Evolutionary conservation across 257 asterid species (phyloP).

Genomic region (Henckelia pumila): DNA sequence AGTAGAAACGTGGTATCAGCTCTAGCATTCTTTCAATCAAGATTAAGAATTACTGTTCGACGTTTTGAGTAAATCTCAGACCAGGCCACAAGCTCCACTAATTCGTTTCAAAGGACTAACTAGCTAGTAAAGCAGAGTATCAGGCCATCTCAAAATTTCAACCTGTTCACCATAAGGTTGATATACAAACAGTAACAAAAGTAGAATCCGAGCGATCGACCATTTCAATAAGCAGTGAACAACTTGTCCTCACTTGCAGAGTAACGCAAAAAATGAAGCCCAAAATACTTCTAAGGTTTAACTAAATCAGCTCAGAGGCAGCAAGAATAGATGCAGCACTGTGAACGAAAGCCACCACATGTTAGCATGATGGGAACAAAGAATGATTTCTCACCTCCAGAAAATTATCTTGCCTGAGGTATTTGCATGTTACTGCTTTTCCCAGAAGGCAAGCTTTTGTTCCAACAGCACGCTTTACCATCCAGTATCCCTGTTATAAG

Average conservation of each 20-base stretch:
- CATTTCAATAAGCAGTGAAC: not conserved
- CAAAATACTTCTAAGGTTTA: not conserved
- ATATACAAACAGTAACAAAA: not conserved
- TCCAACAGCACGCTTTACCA: constrained; percentile 99
- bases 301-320: constrained; percentile 10
- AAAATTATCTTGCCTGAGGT: constrained; percentile 92
- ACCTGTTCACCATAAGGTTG: not conserved
- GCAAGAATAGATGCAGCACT: not conserved
- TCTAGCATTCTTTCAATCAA: not conserved
- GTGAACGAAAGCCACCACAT: constrained; percentile 3
- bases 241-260: not conserved
- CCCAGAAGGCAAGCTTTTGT: constrained; percentile 96
- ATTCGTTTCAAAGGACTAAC: constrained; percentile 1
- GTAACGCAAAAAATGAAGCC: not conserved
- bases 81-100: not conserved
- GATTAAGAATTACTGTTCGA: not conserved
- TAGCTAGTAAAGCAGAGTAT: not conserved
- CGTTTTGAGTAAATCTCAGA: not conserved
- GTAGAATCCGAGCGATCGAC: not conserved
- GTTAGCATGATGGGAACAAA: constrained; percentile 4
- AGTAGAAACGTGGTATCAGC: constrained; percentile 1
- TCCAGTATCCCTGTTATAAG: constrained; percentile 84
- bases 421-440: constrained; percentile 91
- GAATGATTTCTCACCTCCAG: constrained; percentile 65
- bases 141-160: not conserved